These are phyloP conservation scores for Clonostachys byssicola DNA, from an alignment of 2,329 filamentous ascomycete genomes.

Conservation along the genomic window DNA sequence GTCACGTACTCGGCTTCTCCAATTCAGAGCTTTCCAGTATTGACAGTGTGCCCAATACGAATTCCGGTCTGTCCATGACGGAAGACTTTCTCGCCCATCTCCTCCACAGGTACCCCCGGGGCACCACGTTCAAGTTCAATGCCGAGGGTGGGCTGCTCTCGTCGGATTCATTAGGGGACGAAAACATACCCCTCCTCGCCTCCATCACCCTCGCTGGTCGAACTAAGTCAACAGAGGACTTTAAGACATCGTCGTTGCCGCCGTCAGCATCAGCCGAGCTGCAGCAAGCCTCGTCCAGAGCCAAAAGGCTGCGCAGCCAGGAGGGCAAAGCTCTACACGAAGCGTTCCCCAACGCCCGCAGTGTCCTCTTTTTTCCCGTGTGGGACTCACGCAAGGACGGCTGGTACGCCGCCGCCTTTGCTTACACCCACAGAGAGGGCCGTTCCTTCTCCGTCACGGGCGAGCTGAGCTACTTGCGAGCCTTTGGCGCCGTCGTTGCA, in stretches of 20 bases:
- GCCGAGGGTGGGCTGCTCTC: constrained; percentile 25
- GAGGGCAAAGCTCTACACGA: constrained; percentile 21
- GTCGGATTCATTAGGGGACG: constrained; percentile 18
- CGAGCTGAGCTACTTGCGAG: constrained; percentile 45
- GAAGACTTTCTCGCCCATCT: constrained; percentile 39
- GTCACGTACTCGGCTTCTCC: background rate
- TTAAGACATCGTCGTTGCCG: background rate
- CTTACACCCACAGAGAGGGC: constrained; percentile 37
- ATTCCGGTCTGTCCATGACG: constrained; percentile 42
- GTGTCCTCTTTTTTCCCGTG: constrained; percentile 40
- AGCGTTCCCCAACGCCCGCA: constrained; percentile 36
- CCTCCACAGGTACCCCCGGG: constrained; percentile 36
- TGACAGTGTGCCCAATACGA: constrained; percentile 33
- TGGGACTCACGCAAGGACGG: constrained; percentile 40
- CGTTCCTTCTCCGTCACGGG: constrained; percentile 37
- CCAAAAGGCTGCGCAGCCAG: background rate
- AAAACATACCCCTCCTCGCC: constrained; percentile 7
- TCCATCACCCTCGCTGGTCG: constrained; percentile 16
- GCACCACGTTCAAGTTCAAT: constrained; percentile 39
- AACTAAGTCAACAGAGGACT: constrained; percentile 22
- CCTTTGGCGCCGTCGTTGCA: constrained; percentile 51
- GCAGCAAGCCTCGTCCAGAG: background rate
- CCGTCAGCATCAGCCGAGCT: background rate
- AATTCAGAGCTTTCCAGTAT: background rate
- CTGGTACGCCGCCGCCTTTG: constrained; percentile 44